phyloP scores from a whole-genome alignment of 495 filamentous ascomycete species.

The Hyaloscypha hepaticicola region DNA sequence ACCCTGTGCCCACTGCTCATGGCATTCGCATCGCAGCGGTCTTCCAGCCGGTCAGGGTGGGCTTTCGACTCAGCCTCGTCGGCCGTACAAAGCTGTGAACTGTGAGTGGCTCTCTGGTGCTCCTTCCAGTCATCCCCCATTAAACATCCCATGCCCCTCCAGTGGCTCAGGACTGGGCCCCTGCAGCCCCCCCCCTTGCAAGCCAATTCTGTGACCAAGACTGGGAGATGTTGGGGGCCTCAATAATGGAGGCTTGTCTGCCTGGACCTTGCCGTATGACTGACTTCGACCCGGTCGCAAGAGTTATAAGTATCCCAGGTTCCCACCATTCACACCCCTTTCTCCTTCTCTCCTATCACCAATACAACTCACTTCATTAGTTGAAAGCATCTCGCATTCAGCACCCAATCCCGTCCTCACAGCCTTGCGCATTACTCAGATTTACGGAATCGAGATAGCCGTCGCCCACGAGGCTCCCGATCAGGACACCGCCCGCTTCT shows the following conservation, averaged over 20 bases:
- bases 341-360: constrained; percentile 2
- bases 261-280: constrained; percentile 7
- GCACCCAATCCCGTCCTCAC: background rate
- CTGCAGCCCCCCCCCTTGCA: too few relatives aligned
- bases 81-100: too few relatives aligned
- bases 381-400: constrained; percentile 1
- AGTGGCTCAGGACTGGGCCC: background rate
- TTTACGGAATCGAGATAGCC: background rate
- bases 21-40: too few relatives aligned
- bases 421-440: constrained; percentile 3
- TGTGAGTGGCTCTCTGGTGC: too few relatives aligned
- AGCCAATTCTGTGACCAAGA: background rate
- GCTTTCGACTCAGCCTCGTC: too few relatives aligned
- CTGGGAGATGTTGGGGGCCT: too few relatives aligned
- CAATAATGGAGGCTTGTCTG: background rate
- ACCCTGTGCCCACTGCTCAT: too few relatives aligned
- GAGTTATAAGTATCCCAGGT: constrained; percentile 6
- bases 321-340: constrained; percentile 6
- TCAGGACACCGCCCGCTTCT: background rate
- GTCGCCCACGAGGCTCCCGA: background rate
- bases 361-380: background rate
- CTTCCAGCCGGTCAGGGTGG: too few relatives aligned
- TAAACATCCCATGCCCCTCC: too few relatives aligned
- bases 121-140: background rate
- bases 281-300: background rate